Evolutionary conservation across 495 filamentous ascomycete species (phyloP), one percentile per base, ranked within the genome.

Genomic region (Daldinia vernicosa): DNA sequence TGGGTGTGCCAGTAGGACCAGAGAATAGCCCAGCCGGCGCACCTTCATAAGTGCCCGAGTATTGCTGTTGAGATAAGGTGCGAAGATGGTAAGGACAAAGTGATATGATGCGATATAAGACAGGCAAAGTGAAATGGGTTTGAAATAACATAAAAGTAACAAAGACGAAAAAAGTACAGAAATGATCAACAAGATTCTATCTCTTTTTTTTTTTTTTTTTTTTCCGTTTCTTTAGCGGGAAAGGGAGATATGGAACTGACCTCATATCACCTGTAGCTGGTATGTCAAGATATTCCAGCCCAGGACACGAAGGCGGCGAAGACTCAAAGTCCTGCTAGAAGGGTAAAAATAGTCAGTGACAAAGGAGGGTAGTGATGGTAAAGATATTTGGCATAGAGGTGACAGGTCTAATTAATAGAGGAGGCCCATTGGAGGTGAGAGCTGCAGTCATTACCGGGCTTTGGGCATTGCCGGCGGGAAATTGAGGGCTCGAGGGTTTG

Each of bases 241-340:
- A 60, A 30, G 37, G 2, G 8, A 24, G 11, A 54, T 1, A 55
- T 19, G 2, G 11, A 47, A 51, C 82, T 73, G 71, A 83, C 80
- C 82, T 80, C 81, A 84, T 83, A 77, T 84, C 81, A 83, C 80
- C 71, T 71, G 80, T 71, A 33, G 78, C 73, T 55, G 78, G 79
- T 63, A 82, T 77, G 52, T 84, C 82, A 60, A 84, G 77, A 69
- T 83, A 84, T 69, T 82, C 81, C 72, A 84, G 78, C 79, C 81
- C 82, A 69, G 79, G 68, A 72, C 81, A 81, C 55, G 81, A 79
- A 64, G 78, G 76, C 74, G 82, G 77, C 77, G 82, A 81, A 76
- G 80, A 77, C 80, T 82, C 82, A 79, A 81, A 84, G 70, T 83
- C 82, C 82, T 84, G 77, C 72, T 80, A 72, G 75, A 74, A 69